These are phyloP conservation scores for Cyberlindnera misumaiensis DNA, from an alignment of 805 yeast species.

Conservation along the genomic window DNA sequence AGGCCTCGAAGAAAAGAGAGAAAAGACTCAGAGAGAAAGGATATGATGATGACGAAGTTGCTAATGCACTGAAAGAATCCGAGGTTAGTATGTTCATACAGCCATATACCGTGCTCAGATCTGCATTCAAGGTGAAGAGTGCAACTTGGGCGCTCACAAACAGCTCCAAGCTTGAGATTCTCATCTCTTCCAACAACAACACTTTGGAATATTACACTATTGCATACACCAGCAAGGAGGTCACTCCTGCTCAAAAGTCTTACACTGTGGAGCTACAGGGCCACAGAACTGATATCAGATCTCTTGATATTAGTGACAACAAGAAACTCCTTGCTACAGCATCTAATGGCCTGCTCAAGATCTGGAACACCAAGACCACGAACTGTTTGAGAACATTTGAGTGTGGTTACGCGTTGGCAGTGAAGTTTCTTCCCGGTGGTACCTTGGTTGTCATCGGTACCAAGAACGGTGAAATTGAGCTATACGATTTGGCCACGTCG, in stretches of 20 bases:
- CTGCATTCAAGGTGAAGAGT: conserved; percentile 55
- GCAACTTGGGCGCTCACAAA: conserved; percentile 54
- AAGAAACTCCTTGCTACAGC: conserved; percentile 79
- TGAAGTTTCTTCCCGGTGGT: conserved; percentile 88
- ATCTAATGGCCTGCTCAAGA: conserved; percentile 79
- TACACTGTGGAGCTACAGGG: conserved; percentile 71
- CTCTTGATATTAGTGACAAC: conserved; percentile 78
- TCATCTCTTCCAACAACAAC: conserved; percentile 65
- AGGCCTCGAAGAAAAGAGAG: conserved; percentile 70
- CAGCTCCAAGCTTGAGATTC: conserved; percentile 47
- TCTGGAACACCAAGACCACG: conserved; percentile 75
- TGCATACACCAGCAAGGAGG: conserved; percentile 52
- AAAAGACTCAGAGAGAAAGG: conserved; percentile 76
- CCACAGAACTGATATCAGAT: conserved; percentile 83
- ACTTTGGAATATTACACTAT: conserved; percentile 63
- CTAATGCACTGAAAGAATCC: conserved; percentile 39
- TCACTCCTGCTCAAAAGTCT: conserved; percentile 38
- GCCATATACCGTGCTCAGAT: conserved; percentile 62
- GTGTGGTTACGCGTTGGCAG: conserved; percentile 78
- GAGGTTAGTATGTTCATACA: conserved; percentile 53
- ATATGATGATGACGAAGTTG: conserved; percentile 50
- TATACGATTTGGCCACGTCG: conserved; percentile 83
- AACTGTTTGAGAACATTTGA: conserved; percentile 82
- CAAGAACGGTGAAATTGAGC: conserved; percentile 75
- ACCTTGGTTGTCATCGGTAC: conserved; percentile 81